Conservation (phyloP, 2,329 filamentous ascomycete genomes). For the Ophiostoma triangulosporum region DNA sequence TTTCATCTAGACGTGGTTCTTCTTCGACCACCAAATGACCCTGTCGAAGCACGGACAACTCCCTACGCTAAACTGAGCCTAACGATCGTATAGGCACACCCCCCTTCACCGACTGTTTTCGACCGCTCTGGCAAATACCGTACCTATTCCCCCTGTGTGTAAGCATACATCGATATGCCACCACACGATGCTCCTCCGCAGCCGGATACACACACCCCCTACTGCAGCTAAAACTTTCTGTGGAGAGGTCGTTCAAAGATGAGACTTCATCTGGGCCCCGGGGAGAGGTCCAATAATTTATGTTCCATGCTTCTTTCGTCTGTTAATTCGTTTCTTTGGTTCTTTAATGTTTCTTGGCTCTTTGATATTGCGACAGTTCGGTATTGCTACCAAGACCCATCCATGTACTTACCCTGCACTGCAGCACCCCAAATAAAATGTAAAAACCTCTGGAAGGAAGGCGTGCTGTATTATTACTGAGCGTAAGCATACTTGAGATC, state of each 20-base stretch:
- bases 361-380: too few species aligned
- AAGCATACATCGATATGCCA: not conserved
- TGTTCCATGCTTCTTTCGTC: not conserved
- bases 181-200: not conserved
- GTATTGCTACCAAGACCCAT: too few species aligned
- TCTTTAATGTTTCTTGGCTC: not conserved
- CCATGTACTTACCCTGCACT: too few species aligned
- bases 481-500: too few species aligned
- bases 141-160: not conserved
- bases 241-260: not conserved
- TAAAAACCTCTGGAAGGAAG: too few species aligned
- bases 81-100: too few species aligned
- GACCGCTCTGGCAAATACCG: not conserved
- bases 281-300: not conserved
- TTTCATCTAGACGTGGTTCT: too few species aligned
- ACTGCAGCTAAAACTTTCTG: not conserved
- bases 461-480: too few species aligned
- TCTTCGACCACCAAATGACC: too few species aligned
- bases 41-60: too few species aligned
- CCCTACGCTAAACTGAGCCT: too few species aligned
- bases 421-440: too few species aligned
- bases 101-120: not conserved
- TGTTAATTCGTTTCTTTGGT: not conserved
- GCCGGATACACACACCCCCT: not conserved
- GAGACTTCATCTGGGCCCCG: conserved; percentile 2